A percentile compares a stretch with the other conserved stretches of the same genome.
Evolutionary conservation across 352 stramenopile species (phyloP).

Genomic region (Pythium guiyangense): DNA sequence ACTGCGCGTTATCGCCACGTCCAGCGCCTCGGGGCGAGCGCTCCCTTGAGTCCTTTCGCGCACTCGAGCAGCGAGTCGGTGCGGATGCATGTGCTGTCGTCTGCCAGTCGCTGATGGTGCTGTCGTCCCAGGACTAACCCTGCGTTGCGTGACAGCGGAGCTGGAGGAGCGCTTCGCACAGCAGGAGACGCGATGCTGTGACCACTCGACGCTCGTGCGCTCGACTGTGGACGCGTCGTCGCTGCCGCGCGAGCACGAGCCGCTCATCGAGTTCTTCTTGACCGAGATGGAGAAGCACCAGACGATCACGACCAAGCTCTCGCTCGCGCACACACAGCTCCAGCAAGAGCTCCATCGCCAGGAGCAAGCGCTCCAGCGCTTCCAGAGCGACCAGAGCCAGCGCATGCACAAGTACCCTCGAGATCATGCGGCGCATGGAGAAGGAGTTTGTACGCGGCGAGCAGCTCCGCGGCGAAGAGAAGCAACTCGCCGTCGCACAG

Average conservation of each 20-base stretch:
- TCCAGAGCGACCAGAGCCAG: constrained; percentile 24
- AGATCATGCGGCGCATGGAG: constrained; percentile 37
- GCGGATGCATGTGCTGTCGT: not conserved
- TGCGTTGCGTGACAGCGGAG: constrained; percentile 9
- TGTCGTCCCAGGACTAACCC: not conserved
- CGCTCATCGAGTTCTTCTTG: constrained; percentile 42
- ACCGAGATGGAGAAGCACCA: constrained; percentile 48
- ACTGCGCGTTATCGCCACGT: not conserved
- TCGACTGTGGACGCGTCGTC: not conserved
- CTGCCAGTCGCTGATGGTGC: no score
- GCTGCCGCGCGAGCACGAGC: constrained; percentile 17
- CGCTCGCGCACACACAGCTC: constrained; percentile 18
- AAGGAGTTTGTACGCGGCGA: constrained; percentile 26
- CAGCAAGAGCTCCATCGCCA: constrained; percentile 25
- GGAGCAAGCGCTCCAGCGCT: constrained; percentile 19
- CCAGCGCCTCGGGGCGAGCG: not conserved
- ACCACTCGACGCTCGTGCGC: not conserved
- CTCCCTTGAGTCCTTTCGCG: not conserved
- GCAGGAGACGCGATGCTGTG: constrained; percentile 24
- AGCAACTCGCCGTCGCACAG: constrained; percentile 21
- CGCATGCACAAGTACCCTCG: constrained; percentile 30
- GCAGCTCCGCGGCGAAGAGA: constrained; percentile 31
- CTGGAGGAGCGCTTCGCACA: constrained; percentile 26
- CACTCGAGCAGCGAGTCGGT: constrained; percentile 11
- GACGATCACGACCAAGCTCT: constrained; percentile 21